Base-by-base conservation (phyloP, 331 rosid species). In the Malus hybrid region DNA sequence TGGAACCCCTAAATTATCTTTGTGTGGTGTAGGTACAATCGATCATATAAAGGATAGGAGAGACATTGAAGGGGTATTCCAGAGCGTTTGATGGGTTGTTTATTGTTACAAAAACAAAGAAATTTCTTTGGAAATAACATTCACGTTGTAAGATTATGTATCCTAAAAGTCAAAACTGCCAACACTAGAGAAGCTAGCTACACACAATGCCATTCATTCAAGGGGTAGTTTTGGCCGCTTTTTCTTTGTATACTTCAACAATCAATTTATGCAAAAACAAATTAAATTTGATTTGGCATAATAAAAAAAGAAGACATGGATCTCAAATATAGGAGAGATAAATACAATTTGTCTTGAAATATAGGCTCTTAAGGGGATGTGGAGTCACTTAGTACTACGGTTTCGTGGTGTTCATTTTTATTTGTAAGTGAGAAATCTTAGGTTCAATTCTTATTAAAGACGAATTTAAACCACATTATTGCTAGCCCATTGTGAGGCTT, bases 391-490 rank as follows among this genome's bases (percentile, higher is more conserved):
- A 39, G 4, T 9, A 39, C 4, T 39, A 39, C 11, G 0, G 4
- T 39, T 0, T 39, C 12, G 1, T 39, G 12, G 1, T 39, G 0
- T 39, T 39, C 0, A 0, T 39, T 0, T 9, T 39, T 2, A 39
- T 0, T 39, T 39, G 44, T 39, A 39, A 39, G 0, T 39, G 0
- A 0, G 4, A 39, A 39, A 1, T 36, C 0, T 39, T 9, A 39
- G 0, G 12, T 39, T 39, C 1, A 0, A 3, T 39, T 39, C 12
- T 39, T 3, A 3, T 3, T 0, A 9, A 39, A 39, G 12, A 39
- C 0, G 44, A 39, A 39, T 39, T 39, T 39, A 2, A 39, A 39
- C 4, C 12, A 3, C 0, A 39, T 39, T 39, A 39, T 39, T 39
- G 12, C 4, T 39, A 9, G 1, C 0, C 1, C 12, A 9, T 39